phyloP scores from a whole-genome alignment of 2,329 filamentous ascomycete species.

The Thelonectria blattea region DNA sequence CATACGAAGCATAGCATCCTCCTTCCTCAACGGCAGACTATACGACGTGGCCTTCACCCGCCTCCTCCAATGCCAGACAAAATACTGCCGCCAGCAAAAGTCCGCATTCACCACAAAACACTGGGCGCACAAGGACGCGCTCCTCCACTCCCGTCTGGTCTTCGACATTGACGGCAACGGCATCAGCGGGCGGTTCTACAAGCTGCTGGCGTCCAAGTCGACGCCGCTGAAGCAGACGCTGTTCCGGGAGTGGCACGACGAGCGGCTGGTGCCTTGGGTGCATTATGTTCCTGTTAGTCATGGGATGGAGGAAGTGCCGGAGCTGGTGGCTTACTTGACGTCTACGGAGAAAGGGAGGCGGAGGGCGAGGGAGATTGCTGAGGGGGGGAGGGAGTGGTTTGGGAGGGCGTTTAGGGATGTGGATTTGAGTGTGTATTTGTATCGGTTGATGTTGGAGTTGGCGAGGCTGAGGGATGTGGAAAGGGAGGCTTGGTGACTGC shows the following conservation, averaged over 20 bases:
- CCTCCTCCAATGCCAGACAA: slow-evolving; percentile 51
- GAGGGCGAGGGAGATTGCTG: slow-evolving; percentile 58
- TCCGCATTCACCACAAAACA: slow-evolving; percentile 40
- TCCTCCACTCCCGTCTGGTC: slow-evolving; percentile 48
- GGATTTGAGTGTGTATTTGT: slow-evolving; percentile 66
- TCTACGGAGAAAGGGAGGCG: slow-evolving; percentile 52
- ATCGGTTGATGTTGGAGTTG: slow-evolving; percentile 65
- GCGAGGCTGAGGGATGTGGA: slow-evolving; percentile 48
- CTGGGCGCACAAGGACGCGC: slow-evolving; percentile 44
- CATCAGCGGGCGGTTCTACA: slow-evolving; percentile 60
- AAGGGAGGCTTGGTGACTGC: slow-evolving; percentile 1
- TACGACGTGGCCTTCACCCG: slow-evolving; percentile 54
- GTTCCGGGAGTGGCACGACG: slow-evolving; percentile 64
- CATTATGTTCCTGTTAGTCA: slow-evolving; percentile 62
- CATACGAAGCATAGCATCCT: slow-evolving; percentile 29
- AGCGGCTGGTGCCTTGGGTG: slow-evolving; percentile 60
- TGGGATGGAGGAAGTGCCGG: slow-evolving; percentile 57
- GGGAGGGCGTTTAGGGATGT: slow-evolving; percentile 58
- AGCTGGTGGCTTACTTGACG: slow-evolving; percentile 55
- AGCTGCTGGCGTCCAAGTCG: slow-evolving; percentile 54
- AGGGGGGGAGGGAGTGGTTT: slow-evolving; percentile 61
- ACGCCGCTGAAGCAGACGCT: slow-evolving; percentile 59
- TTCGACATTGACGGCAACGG: slow-evolving; percentile 64
- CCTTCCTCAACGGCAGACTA: slow-evolving; percentile 45
- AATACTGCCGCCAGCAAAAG: slow-evolving; percentile 45